Conservation (phyloP, 1,284 basidiomycete species). For the Melampsora larici-populina region DNA sequence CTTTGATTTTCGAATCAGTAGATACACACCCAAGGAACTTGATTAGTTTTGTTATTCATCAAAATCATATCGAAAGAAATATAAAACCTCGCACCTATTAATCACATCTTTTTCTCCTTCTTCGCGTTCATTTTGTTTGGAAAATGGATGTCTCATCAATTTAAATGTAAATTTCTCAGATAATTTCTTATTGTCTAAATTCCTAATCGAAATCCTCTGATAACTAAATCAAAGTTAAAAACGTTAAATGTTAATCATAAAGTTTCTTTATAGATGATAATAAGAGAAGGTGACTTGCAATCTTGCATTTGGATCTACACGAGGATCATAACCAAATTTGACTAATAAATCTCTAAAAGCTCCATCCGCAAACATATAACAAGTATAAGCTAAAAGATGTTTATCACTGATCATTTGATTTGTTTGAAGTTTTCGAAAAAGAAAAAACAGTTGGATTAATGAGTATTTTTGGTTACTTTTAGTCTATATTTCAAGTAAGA, state of each 20-base stretch:
- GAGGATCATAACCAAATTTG: constrained; percentile 82
- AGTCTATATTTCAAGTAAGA: background rate
- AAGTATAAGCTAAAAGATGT: constrained; percentile 56
- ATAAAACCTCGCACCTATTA: background rate
- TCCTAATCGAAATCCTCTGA: constrained; percentile 61
- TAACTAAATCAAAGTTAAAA: constrained; percentile 59
- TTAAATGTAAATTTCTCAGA: constrained; percentile 27
- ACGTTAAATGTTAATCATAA: background rate
- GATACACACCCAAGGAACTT: background rate
- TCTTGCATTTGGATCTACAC: constrained; percentile 66
- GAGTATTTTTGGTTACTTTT: background rate
- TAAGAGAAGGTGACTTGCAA: constrained; percentile 60
- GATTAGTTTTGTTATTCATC: background rate
- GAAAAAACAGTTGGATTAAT: background rate
- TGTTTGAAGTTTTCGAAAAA: constrained; percentile 57
- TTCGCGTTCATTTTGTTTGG: background rate
- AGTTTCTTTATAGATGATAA: background rate
- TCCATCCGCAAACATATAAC: constrained; percentile 87
- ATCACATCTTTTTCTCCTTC: background rate
- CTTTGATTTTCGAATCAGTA: background rate
- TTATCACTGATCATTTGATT: constrained; percentile 59
- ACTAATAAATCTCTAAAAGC: constrained; percentile 89
- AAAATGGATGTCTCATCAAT: constrained; percentile 13
- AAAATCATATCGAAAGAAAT: background rate
- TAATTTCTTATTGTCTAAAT: constrained; percentile 23